A percentile compares a stretch with the other conserved stretches of the same genome.
Conservation (phyloP, 1,139 yeast genomes). For the Geotrichum restrictum region DNA sequence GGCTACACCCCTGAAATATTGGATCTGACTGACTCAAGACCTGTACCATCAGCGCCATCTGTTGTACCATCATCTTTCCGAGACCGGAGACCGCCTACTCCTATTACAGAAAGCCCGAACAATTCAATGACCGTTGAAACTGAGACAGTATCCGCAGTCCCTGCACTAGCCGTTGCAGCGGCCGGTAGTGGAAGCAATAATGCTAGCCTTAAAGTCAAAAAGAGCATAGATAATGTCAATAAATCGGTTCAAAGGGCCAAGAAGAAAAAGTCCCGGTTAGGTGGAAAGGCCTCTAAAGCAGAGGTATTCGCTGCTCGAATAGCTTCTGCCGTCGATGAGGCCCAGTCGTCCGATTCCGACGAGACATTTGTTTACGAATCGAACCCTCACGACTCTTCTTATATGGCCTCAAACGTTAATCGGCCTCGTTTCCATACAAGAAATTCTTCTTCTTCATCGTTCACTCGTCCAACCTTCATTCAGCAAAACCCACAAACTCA, state of each 20-base stretch:
- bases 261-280: constrained; percentile 6
- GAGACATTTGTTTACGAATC: constrained; percentile 92
- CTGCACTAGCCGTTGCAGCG: constrained; percentile 35
- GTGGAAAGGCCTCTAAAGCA: constrained; percentile 50
- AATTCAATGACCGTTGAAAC: constrained; percentile 42
- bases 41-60: background rate
- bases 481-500: background rate
- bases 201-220: constrained; percentile 29
- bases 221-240: constrained; percentile 35
- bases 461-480: background rate
- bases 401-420: background rate
- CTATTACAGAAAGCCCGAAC: background rate
- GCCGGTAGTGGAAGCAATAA: constrained; percentile 21
- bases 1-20: background rate
- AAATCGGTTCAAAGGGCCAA: background rate
- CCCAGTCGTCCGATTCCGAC: constrained; percentile 78
- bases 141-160: constrained; percentile 42
- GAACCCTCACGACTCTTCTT: constrained; percentile 35
- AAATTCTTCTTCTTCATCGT: constrained; percentile 21
- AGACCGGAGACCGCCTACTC: background rate
- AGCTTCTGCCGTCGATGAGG: constrained; percentile 92
- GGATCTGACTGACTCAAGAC: background rate
- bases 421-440: constrained; percentile 5
- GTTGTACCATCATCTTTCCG: background rate
- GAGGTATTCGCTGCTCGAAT: constrained; percentile 91